A percentile compares a stretch with the other conserved stretches of the same genome.
Conservation (phyloP, 2,329 filamentous ascomycete species). For the Cryphonectria radicalis region DNA sequence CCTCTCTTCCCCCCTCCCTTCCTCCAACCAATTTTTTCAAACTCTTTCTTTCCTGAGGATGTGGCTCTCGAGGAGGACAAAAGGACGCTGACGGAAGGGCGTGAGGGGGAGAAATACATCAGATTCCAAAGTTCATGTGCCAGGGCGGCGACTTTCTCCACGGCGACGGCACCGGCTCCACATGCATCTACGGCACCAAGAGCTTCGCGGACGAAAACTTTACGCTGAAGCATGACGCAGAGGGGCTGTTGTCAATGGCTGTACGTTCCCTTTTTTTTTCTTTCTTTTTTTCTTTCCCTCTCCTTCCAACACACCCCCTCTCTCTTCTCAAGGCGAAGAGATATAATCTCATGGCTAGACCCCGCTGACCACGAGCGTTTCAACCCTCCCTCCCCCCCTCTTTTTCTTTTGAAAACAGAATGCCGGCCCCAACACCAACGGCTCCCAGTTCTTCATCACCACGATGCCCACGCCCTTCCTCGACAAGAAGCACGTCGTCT, state of each 20-base stretch:
- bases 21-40: no score
- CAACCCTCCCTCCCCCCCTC: background rate
- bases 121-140: constrained; percentile 98
- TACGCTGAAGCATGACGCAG: constrained; percentile 72
- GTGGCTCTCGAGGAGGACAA: background rate
- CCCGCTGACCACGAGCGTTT: background rate
- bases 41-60: no score
- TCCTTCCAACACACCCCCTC: constrained; percentile 10
- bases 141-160: constrained; percentile 96
- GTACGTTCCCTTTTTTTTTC: constrained; percentile 55
- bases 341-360: no score
- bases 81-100: background rate
- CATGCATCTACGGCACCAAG: constrained; percentile 83
- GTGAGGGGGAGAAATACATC: background rate
- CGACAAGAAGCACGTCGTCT: constrained; percentile 93
- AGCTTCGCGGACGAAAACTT: constrained; percentile 94
- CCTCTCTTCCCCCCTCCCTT: constrained; percentile 2
- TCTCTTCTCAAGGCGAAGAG: background rate
- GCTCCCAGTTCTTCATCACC: constrained; percentile 97
- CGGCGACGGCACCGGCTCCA: constrained; percentile 87
- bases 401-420: constrained; percentile 58
- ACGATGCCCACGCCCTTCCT: constrained; percentile 85
- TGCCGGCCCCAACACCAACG: constrained; percentile 89
- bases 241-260: constrained; percentile 90
- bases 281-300: no score